Base-by-base conservation (phyloP, 371 early-diverging fungal genomes). In the Zopfochytrium polystomum region DNA sequence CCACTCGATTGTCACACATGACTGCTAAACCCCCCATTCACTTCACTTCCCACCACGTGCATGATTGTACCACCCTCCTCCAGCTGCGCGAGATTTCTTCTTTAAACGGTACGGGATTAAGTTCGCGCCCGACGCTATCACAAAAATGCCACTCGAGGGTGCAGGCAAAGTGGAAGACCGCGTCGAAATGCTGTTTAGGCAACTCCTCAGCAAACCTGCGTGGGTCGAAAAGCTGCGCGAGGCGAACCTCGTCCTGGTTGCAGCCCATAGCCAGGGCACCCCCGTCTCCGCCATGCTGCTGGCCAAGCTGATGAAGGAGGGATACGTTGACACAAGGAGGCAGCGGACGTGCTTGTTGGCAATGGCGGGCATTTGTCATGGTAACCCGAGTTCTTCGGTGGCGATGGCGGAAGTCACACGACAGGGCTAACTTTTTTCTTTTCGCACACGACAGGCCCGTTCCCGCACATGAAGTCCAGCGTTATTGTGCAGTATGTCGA, bases 241-340 rank as follows among this genome's bases (percentile, higher is more conserved):
- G 6, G 94, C 95, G 0, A 90, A 94, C 68, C 72, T 87, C 5
- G 81, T 95, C 13, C 70, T 95, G 45, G 85, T 95, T 46, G 88
- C 87, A 0, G 89, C 93, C 0, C 96, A 95, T 74, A 86, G 87
- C 22, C 96, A 95, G 68, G 96, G 96, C 18, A 91, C 91, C 0
- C 92, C 93, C 0, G 94, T 94, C 0, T 86, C 90, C 3, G 80
- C 85, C 29, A 72, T 93, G 63, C 61, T 95, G 27, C 63, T 92
- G 11, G 79, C 84, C 3, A 73, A 83, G 33, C 74, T 93, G 53
- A 79, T 94, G 15, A 69, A 84, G 23, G 68, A 82, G 44, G 84
- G 83, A 0, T 49, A 87, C 9, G 67, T 95, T 3, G 82, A 89
- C 45, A 66, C 80, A 0, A 48, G 65, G 11, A 68, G 78, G 47